Percentiles rank a stretch among this genome's conserved stretches.
These are phyloP conservation scores for Phialophora chinensis DNA, from an alignment of 2,329 filamentous ascomycete species.

Conservation along the genomic window DNA sequence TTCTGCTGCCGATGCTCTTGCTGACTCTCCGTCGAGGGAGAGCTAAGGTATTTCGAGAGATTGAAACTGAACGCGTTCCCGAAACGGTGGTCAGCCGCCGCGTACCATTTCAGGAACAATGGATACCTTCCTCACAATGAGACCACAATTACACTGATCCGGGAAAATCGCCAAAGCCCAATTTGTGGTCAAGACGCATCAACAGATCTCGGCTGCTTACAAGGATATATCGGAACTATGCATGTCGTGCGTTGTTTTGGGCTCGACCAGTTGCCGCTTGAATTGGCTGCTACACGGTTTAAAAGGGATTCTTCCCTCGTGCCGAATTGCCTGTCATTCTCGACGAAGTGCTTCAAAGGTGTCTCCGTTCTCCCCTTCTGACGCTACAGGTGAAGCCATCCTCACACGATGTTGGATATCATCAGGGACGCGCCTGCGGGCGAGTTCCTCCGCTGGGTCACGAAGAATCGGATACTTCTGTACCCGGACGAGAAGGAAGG, in stretches of 20 bases:
- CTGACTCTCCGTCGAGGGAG: neutral
- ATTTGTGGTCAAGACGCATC: neutral
- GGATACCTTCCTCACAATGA: neutral
- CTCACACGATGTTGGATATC: slow-evolving; percentile 23
- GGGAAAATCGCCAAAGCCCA: neutral
- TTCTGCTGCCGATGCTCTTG: neutral
- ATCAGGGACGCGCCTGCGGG: slow-evolving; percentile 54
- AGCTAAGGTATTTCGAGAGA: neutral
- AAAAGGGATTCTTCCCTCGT: neutral
- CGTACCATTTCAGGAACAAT: neutral
- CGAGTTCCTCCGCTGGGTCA: slow-evolving; percentile 52
- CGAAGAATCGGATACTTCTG: slow-evolving; percentile 50
- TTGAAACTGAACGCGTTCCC: neutral
- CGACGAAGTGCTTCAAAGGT: neutral
- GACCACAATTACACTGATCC: neutral
- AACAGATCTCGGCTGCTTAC: neutral
- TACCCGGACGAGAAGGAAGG: slow-evolving; percentile 52
- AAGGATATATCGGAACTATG: neutral
- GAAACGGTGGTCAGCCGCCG: neutral
- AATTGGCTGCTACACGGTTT: neutral
- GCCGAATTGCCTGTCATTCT: neutral
- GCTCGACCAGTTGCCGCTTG: neutral
- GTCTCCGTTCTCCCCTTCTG: neutral
- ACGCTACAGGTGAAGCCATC: neutral
- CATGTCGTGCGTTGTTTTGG: neutral